Base-by-base conservation (phyloP, 164 flowering plant species). In the Berberis thunbergii region DNA sequence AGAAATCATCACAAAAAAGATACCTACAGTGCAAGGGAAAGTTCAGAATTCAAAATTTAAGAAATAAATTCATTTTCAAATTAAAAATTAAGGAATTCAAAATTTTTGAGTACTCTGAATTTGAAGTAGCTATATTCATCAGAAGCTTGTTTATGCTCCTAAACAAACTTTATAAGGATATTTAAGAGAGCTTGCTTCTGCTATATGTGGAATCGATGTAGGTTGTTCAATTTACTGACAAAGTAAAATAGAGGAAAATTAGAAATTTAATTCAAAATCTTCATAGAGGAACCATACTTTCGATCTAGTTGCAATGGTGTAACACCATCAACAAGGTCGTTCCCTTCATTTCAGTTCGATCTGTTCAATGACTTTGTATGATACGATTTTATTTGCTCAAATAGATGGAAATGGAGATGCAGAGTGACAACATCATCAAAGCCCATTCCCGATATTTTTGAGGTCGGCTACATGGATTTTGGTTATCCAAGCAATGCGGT, bases 71-170 rank as follows among this genome's bases (percentile, higher is more conserved):
- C 54, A 66, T 60, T 39, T 41, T 26, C 26, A 26, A 26, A 26
- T 26, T 26, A 26, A 26, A 26, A 12, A 69, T 53, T 46, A 57
- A 63, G 45, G 56, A 56, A 69, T 40, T 7, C n/a, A 52, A 65
- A 45, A 72, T 63, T 52, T 42, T 63, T 70, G 1, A 13, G 56
- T 89, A 95, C 99, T 95, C 99, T 64, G 99, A 26, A 26, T 26
- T 0, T 26, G 26, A 95, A 78, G 92, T 80, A 55, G 97, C 97
- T 65, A 97, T 87, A 72, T 95, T 97, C 96, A 95, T 87, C 62
- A 95, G 89, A 73, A 95, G 85, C 82, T 95, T 94, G 73, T 94
- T 97, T 79, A 91, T 77, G 70, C 97, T 95, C 79, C 99, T 79
- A 65, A 91, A 95, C 67, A 95, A 61, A 95, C 96, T 78, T 95